Percentiles rank a stretch among this genome's conserved stretches.
Evolutionary conservation across 2,329 filamentous ascomycete genomes (phyloP).

Genomic region (Paracamarosporium sp.): DNA sequence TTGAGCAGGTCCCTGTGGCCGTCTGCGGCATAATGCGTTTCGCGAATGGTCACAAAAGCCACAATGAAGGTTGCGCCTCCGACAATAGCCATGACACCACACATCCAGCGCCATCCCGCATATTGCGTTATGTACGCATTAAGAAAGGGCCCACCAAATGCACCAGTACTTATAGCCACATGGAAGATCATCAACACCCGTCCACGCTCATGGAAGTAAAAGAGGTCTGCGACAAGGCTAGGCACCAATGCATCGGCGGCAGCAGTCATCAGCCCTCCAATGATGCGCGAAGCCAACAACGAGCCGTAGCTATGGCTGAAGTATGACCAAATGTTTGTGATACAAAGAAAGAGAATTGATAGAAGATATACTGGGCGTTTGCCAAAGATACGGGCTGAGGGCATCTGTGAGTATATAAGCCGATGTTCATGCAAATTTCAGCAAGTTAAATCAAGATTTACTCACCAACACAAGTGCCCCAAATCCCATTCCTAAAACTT

Average conservation of each 20-base stretch:
- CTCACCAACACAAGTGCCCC: slow-evolving; percentile 64
- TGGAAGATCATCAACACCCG: slow-evolving; percentile 50
- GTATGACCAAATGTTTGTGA: slow-evolving; percentile 57
- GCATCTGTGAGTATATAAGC: slow-evolving; percentile 40
- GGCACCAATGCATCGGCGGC: slow-evolving; percentile 61
- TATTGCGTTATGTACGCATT: slow-evolving; percentile 42
- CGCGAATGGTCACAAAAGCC: neutral
- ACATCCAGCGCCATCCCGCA: slow-evolving; percentile 51
- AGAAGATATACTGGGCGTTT: slow-evolving; percentile 59
- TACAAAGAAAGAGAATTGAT: slow-evolving; percentile 56
- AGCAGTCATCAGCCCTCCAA: slow-evolving; percentile 58
- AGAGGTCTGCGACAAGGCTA: slow-evolving; percentile 56
- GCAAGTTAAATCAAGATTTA: slow-evolving; percentile 47
- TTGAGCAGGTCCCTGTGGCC: neutral
- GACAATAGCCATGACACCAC: slow-evolving; percentile 49
- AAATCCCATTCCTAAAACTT: neutral
- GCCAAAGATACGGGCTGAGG: slow-evolving; percentile 59
- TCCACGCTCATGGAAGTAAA: slow-evolving; percentile 54
- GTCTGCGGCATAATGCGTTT: neutral
- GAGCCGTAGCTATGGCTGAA: slow-evolving; percentile 52
- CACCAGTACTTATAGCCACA: slow-evolving; percentile 49
- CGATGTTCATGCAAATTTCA: slow-evolving; percentile 31
- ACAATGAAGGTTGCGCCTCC: slow-evolving; percentile 30
- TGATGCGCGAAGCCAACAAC: slow-evolving; percentile 56
- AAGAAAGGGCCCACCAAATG: slow-evolving; percentile 47